Percentiles rank a stretch among this genome's conserved stretches.
Evolutionary conservation across 1,284 basidiomycete species (phyloP).

Genomic region (Ceratobasidium sp.): DNA sequence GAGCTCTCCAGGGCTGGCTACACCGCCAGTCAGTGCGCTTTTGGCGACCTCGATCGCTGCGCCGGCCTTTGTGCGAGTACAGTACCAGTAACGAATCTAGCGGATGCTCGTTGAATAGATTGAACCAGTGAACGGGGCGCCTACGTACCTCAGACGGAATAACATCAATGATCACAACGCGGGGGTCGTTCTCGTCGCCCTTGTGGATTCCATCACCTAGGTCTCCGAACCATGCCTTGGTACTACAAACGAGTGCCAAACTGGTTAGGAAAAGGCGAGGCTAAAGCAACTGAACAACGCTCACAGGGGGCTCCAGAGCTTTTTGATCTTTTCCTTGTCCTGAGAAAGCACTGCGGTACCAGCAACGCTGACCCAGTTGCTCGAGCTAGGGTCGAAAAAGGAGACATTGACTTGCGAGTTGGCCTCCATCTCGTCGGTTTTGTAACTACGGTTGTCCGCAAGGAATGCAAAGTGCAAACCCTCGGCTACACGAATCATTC

Average conservation of each 20-base stretch:
- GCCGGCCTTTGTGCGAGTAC: constrained; percentile 62
- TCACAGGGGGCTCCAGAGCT: constrained; percentile 74
- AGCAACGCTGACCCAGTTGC: constrained; percentile 87
- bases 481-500: constrained; percentile 46
- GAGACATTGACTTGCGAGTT: constrained; percentile 84
- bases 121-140: not conserved
- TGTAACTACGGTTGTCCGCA: constrained; percentile 80
- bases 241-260: constrained; percentile 57
- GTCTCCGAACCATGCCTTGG: constrained; percentile 87
- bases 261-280: constrained; percentile 43
- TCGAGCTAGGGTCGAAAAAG: constrained; percentile 78
- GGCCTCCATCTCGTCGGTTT: constrained; percentile 80
- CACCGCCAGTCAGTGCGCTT: constrained; percentile 67
- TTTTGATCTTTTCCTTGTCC: constrained; percentile 74
- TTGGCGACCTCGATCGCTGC: constrained; percentile 67
- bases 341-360: constrained; percentile 77
- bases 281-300: constrained; percentile 51
- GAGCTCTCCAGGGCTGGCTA: constrained; percentile 72
- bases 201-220: constrained; percentile 88
- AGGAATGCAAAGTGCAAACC: constrained; percentile 71
- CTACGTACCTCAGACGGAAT: constrained; percentile 73
- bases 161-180: constrained; percentile 85
- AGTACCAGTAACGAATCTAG: constrained; percentile 79
- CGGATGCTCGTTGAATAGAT: not conserved
- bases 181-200: constrained; percentile 83